phyloP scores from a whole-genome alignment of 495 filamentous ascomycete genomes.

The Articulospora tetracladia region DNA sequence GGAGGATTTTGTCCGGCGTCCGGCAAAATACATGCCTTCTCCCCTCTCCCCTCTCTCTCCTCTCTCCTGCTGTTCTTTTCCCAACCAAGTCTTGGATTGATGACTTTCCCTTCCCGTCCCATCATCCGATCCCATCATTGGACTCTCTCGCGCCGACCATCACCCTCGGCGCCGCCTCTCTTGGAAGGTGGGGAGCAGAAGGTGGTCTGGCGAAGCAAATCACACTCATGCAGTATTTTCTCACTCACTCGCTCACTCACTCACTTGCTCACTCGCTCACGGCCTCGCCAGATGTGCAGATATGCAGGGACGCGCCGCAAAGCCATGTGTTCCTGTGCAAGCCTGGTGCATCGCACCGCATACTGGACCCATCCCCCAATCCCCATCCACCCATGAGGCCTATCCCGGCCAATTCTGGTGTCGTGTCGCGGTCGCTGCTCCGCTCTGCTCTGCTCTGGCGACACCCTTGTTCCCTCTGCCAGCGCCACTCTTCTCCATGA shows the following conservation, averaged over 20 bases:
- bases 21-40: not conserved
- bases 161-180: not conserved
- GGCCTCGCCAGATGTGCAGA: too few species aligned
- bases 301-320: not conserved
- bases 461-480: not conserved
- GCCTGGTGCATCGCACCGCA: not conserved
- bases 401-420: too few species aligned
- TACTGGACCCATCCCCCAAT: too few species aligned
- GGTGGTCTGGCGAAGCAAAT: too few species aligned
- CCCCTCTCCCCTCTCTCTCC: too few species aligned
- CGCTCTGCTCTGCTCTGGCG: not conserved
- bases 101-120: not conserved
- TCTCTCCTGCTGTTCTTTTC: too few species aligned
- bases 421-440: too few species aligned
- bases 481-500: not conserved
- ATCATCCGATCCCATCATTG: too few species aligned
- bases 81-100: not conserved
- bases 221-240: too few species aligned
- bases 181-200: not conserved
- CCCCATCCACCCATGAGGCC: too few species aligned
- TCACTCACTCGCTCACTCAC: too few species aligned
- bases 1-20: not conserved
- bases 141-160: not conserved
- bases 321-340: not conserved
- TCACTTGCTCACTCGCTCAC: too few species aligned